Base-by-base conservation (phyloP, 2,329 filamentous ascomycete species). In the Xylaria sp. region DNA sequence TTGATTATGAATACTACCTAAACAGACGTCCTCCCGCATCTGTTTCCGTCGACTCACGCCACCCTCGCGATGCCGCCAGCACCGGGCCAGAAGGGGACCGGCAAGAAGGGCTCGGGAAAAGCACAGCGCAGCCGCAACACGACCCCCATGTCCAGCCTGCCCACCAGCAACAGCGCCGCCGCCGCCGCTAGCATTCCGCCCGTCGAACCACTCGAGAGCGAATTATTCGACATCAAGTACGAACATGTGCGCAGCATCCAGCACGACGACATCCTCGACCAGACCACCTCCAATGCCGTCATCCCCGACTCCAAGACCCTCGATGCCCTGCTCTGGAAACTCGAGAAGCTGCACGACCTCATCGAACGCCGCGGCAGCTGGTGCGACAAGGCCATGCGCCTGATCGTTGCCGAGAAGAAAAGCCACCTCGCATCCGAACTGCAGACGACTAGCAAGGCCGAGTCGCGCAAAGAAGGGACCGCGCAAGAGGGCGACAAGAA, bases 51-150 rank as follows among this genome's bases (percentile, higher is more conserved):
- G 13, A 56, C 9, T 28, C 42, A 28, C 53, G 17, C 17, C 20
- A 49, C 28, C 46, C 44, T 54, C 74, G 80, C 68, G 64, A 90
- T 90, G 88, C 86, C 88, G 77, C 86, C 87, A 33, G 82, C 82
- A 65, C 84, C 86, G 57, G 84, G 86, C 72, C 87, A 89, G 76
- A 88, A 89, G 75, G 88, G 88, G 66, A 88, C 88, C 31, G 85
- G 88, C 77, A 91, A 90, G 82, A 93, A 93, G 81, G 84, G 83
- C 66, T 82, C 84, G 69, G 85, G 86, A 74, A 86, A 89, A 69
- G 89, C 89, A 73, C 91, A 90, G 74, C 85, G 88, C 70, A 94
- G 91, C 78, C 90, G 92, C 77, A 94, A 94, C 80, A 93, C 91
- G 42, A 95, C 92, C 17, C 93, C 92, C 42, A 87, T 88, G 76